A percentile compares a stretch with the other conserved stretches of the same genome.
Evolutionary conservation across 2,329 filamentous ascomycete genomes (phyloP).

Genomic region (Verticillium alfalfae): DNA sequence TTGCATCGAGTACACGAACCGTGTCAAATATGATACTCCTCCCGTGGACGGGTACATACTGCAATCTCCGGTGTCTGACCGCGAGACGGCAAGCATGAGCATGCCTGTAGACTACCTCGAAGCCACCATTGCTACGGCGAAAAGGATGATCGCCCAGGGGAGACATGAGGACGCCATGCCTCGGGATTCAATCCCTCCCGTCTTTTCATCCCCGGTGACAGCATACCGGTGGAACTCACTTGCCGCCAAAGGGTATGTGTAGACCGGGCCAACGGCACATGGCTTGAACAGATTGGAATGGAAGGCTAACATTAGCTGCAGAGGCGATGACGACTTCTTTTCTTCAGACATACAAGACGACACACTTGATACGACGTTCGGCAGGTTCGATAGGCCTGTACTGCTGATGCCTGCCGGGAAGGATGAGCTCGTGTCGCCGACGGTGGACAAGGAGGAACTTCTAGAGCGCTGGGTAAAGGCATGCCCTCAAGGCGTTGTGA

Average conservation of each 20-base stretch:
- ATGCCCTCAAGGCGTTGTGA: constrained; percentile 33
- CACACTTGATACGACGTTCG: constrained; percentile 57
- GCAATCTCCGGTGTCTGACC: constrained; percentile 73
- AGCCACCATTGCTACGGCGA: constrained; percentile 40
- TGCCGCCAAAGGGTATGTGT: constrained; percentile 40
- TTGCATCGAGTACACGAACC: constrained; percentile 46
- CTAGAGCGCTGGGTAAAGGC: constrained; percentile 49
- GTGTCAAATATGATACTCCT: constrained; percentile 29
- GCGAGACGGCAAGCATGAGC: constrained; percentile 53
- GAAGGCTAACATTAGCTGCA: constrained; percentile 14
- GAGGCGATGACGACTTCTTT: constrained; percentile 81
- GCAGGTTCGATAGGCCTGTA: constrained; percentile 51
- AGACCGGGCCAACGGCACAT: too few species aligned
- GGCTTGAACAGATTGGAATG: neutral
- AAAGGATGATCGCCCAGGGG: constrained; percentile 48
- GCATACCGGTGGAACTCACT: constrained; percentile 48
- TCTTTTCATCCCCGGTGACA: constrained; percentile 34
- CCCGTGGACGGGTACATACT: constrained; percentile 67
- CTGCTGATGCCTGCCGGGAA: constrained; percentile 58
- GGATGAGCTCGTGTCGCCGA: constrained; percentile 58
- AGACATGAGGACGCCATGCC: constrained; percentile 35
- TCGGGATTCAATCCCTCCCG: neutral
- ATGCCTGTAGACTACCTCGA: constrained; percentile 34
- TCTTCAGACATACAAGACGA: constrained; percentile 63
- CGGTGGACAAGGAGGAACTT: constrained; percentile 51